Evolutionary conservation across 768 basidiomycete species (phyloP).

Genomic region (Hypholoma fasciculare): DNA sequence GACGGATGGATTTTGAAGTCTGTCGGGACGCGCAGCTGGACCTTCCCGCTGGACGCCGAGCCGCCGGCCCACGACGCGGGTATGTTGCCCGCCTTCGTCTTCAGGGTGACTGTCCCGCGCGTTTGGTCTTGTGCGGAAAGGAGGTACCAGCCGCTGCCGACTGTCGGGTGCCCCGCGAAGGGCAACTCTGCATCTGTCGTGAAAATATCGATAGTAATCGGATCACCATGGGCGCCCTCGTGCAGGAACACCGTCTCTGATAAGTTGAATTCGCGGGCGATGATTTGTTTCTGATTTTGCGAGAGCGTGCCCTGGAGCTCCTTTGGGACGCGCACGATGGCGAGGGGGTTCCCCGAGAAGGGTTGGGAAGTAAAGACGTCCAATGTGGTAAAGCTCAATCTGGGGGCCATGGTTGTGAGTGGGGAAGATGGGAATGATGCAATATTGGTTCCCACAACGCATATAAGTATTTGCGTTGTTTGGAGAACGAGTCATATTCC

Average conservation of each 20-base stretch:
- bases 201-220: conserved; percentile 40
- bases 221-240: conserved; percentile 20
- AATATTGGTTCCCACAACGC: background rate
- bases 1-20: conserved; percentile 41
- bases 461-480: background rate
- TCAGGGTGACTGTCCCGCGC: conserved; percentile 26
- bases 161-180: conserved; percentile 46
- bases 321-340: conserved; percentile 38
- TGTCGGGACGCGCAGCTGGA: conserved; percentile 37
- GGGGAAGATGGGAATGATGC: background rate
- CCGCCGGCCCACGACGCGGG: conserved; percentile 25
- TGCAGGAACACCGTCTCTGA: conserved; percentile 50
- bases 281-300: conserved; percentile 39
- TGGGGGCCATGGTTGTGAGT: conserved; percentile 6
- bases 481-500: background rate
- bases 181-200: conserved; percentile 39
- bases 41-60: conserved; percentile 19
- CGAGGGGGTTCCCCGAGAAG: conserved; percentile 44
- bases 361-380: conserved; percentile 44
- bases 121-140: conserved; percentile 21
- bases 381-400: conserved; percentile 27
- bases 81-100: conserved; percentile 43
- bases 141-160: conserved; percentile 45
- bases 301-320: conserved; percentile 20
- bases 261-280: conserved; percentile 50